A percentile compares a stretch with the other conserved stretches of the same genome.
These are phyloP conservation scores for Podospora pseudopauciseta DNA, from an alignment of 495 filamentous ascomycete species.

Conservation along the genomic window DNA sequence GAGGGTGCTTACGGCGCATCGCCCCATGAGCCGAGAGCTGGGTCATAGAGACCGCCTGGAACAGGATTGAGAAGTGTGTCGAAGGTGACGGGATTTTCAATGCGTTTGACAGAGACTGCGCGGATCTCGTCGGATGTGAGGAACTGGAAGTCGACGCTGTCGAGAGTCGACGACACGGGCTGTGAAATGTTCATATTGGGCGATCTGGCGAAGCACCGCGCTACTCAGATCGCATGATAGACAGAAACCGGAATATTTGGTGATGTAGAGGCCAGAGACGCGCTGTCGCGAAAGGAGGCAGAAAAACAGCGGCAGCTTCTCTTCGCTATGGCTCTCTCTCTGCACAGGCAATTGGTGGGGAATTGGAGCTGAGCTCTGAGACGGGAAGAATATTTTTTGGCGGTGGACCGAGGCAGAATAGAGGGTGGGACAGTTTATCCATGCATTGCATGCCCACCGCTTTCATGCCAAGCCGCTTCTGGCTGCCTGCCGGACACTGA, in stretches of 20 bases:
- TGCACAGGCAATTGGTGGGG: constrained; percentile 28
- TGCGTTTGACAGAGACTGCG: constrained; percentile 84
- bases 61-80: constrained; percentile 81
- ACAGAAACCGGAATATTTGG: not conserved
- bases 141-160: constrained; percentile 84
- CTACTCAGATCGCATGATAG: constrained; percentile 15
- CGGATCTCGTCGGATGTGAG: constrained; percentile 78
- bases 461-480: constrained; percentile 2
- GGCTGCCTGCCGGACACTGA: not conserved
- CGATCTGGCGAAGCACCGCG: constrained; percentile 13
- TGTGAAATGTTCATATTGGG: constrained; percentile 77
- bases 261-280: not conserved
- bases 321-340: constrained; percentile 25
- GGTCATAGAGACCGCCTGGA: constrained; percentile 87
- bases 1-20: constrained; percentile 64
- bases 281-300: constrained; percentile 10
- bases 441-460: constrained; percentile 1
- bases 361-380: constrained; percentile 22
- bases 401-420: constrained; percentile 32
- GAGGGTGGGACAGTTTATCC: constrained; percentile 18
- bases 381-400: constrained; percentile 38
- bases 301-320: constrained; percentile 4
- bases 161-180: constrained; percentile 78
- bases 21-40: constrained; percentile 85
- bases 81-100: constrained; percentile 85